Evolutionary conservation across 768 basidiomycete genomes (phyloP).

Genomic region (Lyophyllum atratum): DNA sequence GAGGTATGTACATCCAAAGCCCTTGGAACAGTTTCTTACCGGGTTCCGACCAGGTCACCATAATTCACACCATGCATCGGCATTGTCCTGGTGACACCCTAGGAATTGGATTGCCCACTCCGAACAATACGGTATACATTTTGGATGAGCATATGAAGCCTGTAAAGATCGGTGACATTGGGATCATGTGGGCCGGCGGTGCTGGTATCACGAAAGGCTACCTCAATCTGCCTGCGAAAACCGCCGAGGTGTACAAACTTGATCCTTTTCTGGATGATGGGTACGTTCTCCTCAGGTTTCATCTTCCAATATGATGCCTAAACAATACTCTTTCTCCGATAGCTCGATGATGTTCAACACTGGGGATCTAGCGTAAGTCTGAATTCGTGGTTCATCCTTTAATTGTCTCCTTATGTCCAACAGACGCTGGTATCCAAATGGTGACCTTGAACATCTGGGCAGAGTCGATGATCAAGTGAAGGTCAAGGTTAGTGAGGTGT

Average conservation of each 20-base stretch:
- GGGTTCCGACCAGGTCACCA: conserved; percentile 38
- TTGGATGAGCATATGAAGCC: conserved; percentile 39
- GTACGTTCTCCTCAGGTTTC: conserved; percentile 38
- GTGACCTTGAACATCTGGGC: conserved; percentile 57
- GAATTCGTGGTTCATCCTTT: not conserved
- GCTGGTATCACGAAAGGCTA: conserved; percentile 55
- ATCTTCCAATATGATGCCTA: not conserved
- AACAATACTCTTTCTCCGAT: not conserved
- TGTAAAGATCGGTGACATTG: conserved; percentile 34
- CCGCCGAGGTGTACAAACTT: conserved; percentile 44
- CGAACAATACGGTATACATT: conserved; percentile 45
- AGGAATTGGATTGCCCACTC: conserved; percentile 49
- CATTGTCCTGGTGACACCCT: conserved; percentile 40
- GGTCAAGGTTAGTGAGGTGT: conserved; percentile 45
- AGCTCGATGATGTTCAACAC: conserved; percentile 60
- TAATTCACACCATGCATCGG: conserved; percentile 51
- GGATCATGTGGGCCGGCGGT: conserved; percentile 61
- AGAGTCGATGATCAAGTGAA: conserved; percentile 65
- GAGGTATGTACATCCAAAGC: conserved; percentile 31
- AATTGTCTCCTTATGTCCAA: conserved; percentile 2
- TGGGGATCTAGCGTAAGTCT: conserved; percentile 52
- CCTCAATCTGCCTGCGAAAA: conserved; percentile 52
- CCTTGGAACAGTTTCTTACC: not conserved
- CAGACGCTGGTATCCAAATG: conserved; percentile 51
- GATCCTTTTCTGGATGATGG: conserved; percentile 55